Conservation (phyloP, 192 early-diverging fungal genomes). For the Tieghemiomyces parasiticus region DNA sequence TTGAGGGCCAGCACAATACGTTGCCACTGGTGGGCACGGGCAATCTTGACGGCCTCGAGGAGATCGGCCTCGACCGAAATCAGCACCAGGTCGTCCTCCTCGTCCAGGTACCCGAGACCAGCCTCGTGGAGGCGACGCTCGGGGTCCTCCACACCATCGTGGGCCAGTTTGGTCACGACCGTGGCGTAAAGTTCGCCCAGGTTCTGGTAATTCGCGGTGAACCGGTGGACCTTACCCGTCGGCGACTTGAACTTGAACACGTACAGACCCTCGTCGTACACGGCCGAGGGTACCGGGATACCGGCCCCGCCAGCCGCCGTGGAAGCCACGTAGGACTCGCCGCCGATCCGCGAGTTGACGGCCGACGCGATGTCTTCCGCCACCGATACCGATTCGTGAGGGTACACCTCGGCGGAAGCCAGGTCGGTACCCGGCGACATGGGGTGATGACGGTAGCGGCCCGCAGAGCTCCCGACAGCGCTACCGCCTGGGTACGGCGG, state of each 20-base stretch:
- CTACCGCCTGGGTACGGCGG: too few relatives aligned
- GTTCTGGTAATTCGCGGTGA: conserved; percentile 40
- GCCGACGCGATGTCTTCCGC: conserved; percentile 34
- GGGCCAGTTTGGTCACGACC: conserved; percentile 39
- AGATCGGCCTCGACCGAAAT: conserved; percentile 66
- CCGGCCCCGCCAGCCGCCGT: background rate
- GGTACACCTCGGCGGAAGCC: conserved; percentile 21
- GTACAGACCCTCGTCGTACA: conserved; percentile 25
- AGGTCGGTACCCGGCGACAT: background rate
- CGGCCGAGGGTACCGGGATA: conserved; percentile 4
- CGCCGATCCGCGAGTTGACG: conserved; percentile 35
- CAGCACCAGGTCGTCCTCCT: conserved; percentile 77
- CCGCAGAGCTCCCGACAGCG: too few relatives aligned
- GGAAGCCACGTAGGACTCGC: conserved; percentile 14
- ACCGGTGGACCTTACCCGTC: conserved; percentile 56
- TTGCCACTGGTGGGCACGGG: conserved; percentile 55
- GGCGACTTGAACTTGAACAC: conserved; percentile 67
- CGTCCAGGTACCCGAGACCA: conserved; percentile 72
- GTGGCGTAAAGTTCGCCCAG: conserved; percentile 34
- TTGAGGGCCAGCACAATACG: conserved; percentile 54
- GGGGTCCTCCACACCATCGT: conserved; percentile 35
- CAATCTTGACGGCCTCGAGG: conserved; percentile 68
- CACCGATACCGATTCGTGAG: conserved; percentile 34
- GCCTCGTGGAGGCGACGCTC: conserved; percentile 27
- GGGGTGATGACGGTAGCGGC: too few relatives aligned